Evolutionary conservation across 306 rosid genomes (phyloP), one percentile per base, ranked within the genome.

Genomic region (Fragaria nilgerrensis): DNA sequence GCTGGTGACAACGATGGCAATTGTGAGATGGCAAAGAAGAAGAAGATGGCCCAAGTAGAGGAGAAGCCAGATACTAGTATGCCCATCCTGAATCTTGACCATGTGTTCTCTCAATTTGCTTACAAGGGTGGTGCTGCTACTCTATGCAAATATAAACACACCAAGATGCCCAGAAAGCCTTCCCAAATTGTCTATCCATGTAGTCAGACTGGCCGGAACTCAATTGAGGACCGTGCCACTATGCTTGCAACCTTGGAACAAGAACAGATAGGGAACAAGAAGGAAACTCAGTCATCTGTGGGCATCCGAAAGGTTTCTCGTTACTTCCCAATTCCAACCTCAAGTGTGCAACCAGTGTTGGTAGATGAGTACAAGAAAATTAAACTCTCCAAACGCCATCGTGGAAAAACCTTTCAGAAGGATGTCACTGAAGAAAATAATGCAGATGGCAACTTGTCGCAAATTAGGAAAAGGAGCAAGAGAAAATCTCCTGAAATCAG

Each of bases 271-370:
- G 17, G 4, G 50, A 4, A 11, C 3, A 45, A 1, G 29, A 70
- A 29, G 3, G 71, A 41, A 39, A 72, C 77, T 16, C 75, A 10
- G 16, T 27, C 56, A 50, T 16, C 13, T 11, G 34, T 52, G 27
- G 34, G 55, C 53, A 45, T 72, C n/a, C 55, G 22, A 70, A 76
- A 76, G 56, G 76, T 83, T 52, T 83, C 81, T 62, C 78, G 68
- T 25, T 58, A 67, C 59, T 76, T 47, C 50, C 50, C 50, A 13
- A 47, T 83, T 25, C 67, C 45, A 47, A 48, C 45, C 52, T 75
- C 79, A 71, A 44, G 14, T 59, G 68, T 53, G 37, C 76, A 72
- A 37, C 23, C 71, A 50, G 80, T 71, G 48, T 3, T 71, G 62
- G 75, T 52, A 29, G 53, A 72, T 37, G 7, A 14, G 65, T 43